Evolutionary conservation across 2,329 filamentous ascomycete species (phyloP), one percentile per base, ranked within the genome.

Genomic region (Kalmusia sp.): DNA sequence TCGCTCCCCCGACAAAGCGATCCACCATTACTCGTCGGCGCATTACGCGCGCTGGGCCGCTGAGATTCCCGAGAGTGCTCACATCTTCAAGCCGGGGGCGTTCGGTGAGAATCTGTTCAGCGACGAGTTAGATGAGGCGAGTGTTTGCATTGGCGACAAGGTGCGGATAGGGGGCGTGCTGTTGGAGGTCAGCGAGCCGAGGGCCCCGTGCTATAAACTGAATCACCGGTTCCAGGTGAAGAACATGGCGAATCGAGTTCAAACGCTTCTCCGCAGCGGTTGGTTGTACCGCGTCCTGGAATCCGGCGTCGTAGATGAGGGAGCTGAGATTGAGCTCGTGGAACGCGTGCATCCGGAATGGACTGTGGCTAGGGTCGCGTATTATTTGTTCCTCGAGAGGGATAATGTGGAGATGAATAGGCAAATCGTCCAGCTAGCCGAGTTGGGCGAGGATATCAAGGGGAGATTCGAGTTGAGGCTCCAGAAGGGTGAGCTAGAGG

Each of bases 81-180:
- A 79, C 2, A 74, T 76, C 2, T 88, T 88, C 59, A 71, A 76
- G 4, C 79, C 81, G 0, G 86, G 86, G 2, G 84, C 79, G 0
- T 89, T 88, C 57, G 86, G 86, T 6, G 86, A 89, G 72, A 89
- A 89, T 61, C 74, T 89, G 3, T 84, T 87, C 33, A 82, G 78
- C 1, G 71, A 73, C 1, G 74, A 75, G 34, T 82, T 87, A 76
- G 87, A 86, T 61, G 87, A 89, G 72, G 77, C 80, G 30, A 88
- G 86, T 58, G 74, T 88, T 1, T 88, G 86, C 0, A 78, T 88
- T 6, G 70, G 81, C 0, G 71, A 39, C 3, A 74, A 78, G 2
- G 76, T 84, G 4, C 22, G 44, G 8, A 38, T 47, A 2, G 44
- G 44, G 8, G 44, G 24, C 5, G 44, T 37, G 0, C 52, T 84